Conservation (phyloP, 2,329 filamentous ascomycete species). For the Keithomyces neogunnii region DNA sequence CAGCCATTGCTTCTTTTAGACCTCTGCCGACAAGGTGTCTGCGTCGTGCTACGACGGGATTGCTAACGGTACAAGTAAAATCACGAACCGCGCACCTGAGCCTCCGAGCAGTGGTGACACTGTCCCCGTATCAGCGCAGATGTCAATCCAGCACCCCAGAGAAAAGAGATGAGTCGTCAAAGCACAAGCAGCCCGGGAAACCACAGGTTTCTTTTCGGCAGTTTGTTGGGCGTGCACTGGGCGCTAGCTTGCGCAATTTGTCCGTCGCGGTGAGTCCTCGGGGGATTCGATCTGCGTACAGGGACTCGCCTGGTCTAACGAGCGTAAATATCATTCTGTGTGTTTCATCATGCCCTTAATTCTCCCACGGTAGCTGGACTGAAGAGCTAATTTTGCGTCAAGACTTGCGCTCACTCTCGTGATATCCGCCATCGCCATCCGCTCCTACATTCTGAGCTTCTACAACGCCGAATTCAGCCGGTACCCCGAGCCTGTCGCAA, state of each 20-base stretch:
- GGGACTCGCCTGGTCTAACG: conserved; percentile 22
- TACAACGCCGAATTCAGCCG: conserved; percentile 46
- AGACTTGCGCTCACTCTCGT: conserved; percentile 22
- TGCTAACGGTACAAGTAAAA: conserved; percentile 24
- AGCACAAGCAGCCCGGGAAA: conserved; percentile 14
- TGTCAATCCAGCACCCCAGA: conserved; percentile 17
- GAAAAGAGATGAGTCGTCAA: conserved; percentile 7
- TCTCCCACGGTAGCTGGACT: background rate
- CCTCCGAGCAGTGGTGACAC: conserved; percentile 20
- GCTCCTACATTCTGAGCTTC: conserved; percentile 46
- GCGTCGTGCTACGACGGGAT: conserved; percentile 17
- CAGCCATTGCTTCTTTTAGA: conserved; percentile 24
- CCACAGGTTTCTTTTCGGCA: conserved; percentile 24
- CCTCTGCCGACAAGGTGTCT: conserved; percentile 22
- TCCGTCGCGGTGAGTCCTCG: conserved; percentile 24
- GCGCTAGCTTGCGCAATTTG: conserved; percentile 25
- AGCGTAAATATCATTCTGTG: conserved; percentile 23
- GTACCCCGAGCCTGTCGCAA: conserved; percentile 63
- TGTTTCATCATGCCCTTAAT: conserved; percentile 2
- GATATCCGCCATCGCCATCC: conserved; percentile 22
- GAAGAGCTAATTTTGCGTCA: background rate
- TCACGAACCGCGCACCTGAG: conserved; percentile 19
- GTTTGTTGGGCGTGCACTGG: conserved; percentile 20
- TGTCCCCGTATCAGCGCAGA: conserved; percentile 19
- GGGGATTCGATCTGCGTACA: conserved; percentile 25